Percentiles rank a stretch among this genome's conserved stretches.
phyloP scores from a whole-genome alignment of 768 basidiomycete genomes.

The Candolleomyces eurysporus region DNA sequence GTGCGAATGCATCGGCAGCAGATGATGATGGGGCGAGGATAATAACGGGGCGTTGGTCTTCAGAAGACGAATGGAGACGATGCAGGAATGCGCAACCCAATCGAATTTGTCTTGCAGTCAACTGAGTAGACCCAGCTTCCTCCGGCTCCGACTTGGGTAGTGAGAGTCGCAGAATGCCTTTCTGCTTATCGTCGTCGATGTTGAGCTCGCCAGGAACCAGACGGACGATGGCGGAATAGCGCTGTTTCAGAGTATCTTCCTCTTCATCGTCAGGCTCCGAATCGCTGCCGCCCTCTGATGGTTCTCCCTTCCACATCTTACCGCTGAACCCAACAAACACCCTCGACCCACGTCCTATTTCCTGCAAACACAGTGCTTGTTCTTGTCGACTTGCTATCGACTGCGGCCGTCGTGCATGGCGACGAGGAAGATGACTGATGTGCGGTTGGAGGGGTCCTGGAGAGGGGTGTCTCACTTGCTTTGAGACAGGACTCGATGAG shows the following conservation, averaged over 20 bases:
- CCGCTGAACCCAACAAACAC: slow-evolving; percentile 1
- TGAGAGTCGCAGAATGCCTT: not conserved
- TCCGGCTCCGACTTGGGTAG: not conserved
- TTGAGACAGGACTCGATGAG: not conserved
- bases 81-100: not conserved
- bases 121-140: not conserved
- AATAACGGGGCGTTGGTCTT: not conserved
- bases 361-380: slow-evolving; percentile 8
- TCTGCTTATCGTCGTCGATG: not conserved
- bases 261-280: slow-evolving; percentile 1
- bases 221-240: slow-evolving; percentile 1
- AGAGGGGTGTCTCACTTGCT: not conserved
- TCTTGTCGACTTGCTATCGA: not conserved
- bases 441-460: slow-evolving; percentile 1
- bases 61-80: not conserved
- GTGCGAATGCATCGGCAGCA: not conserved
- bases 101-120: not conserved
- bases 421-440: slow-evolving; percentile 2
- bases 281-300: not conserved
- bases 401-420: not conserved
- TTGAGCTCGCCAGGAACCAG: not conserved
- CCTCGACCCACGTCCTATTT: slow-evolving; percentile 6
- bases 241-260: not conserved
- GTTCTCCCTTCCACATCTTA: slow-evolving; percentile 10
- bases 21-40: not conserved